A percentile compares a stretch with the other conserved stretches of the same genome.
Evolutionary conservation across 495 filamentous ascomycete species (phyloP).

Genomic region (Penicillium steckii): DNA sequence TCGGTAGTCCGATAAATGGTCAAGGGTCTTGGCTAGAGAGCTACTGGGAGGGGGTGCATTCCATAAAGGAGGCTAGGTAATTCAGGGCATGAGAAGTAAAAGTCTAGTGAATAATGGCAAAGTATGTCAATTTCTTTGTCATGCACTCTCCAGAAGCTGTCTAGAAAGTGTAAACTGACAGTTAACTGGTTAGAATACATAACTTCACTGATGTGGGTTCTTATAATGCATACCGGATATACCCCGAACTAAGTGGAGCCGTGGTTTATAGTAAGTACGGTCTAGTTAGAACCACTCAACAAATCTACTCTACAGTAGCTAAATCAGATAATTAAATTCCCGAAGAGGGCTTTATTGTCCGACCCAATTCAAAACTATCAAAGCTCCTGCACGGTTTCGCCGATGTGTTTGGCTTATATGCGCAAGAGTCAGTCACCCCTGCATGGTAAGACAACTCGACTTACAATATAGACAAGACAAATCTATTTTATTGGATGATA

Average conservation of each 20-base stretch:
- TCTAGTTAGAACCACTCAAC: not conserved
- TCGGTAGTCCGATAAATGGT: constrained; percentile 13
- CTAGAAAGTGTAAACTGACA: too few relatives aligned
- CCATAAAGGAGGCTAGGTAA: not conserved
- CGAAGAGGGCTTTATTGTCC: not conserved
- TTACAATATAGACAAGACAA: not conserved
- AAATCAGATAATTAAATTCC: not conserved
- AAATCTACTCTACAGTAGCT: constrained; percentile 1
- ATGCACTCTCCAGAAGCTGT: not conserved
- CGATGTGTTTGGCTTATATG: not conserved
- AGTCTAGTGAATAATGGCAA: not conserved
- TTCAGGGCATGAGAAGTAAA: constrained; percentile 1
- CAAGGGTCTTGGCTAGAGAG: not conserved
- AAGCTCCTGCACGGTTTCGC: not conserved
- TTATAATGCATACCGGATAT: not conserved
- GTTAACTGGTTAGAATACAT: too few relatives aligned
- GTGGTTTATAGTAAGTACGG: not conserved
- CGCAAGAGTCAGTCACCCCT: not conserved
- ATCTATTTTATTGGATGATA: not conserved
- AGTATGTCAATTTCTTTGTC: not conserved
- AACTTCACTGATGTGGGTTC: not conserved
- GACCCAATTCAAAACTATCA: not conserved
- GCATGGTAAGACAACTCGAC: not conserved
- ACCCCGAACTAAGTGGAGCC: not conserved
- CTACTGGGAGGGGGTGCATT: not conserved